Evolutionary conservation across 163 green algal genomes (phyloP), one percentile per base, ranked within the genome.

Genomic region (Trebouxiophyceae sp.): DNA sequence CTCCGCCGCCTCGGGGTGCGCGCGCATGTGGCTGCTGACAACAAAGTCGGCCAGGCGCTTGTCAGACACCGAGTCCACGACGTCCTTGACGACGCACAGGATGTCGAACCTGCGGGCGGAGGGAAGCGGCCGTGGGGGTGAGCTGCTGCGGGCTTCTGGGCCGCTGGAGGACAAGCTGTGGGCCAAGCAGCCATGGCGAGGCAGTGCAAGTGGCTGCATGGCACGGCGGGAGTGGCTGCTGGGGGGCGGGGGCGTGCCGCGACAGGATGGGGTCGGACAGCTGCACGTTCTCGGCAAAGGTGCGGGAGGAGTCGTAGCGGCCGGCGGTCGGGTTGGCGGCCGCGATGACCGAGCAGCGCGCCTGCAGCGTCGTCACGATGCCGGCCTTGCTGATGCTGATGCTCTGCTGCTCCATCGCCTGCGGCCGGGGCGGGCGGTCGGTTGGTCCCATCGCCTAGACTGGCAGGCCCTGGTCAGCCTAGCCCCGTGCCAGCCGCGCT

Each of bases 341-440:
- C n/a, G 94, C 94, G 24, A 99, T 95, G 33, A 99, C 94, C 2
- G 86, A 87, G 83, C 94, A 99, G 64, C 93, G 84, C 27, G 93
- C 94, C 71, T 97, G 90, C 70, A 99, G 86, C 54, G 82, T 75
- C 27, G 93, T 98, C 2, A 98, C 91, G 64, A 99, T 99, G 77
- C 93, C 93, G 6, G 93, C 93, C 78, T 99, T 99, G 74, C 77
- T 91, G 78, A 99, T 96, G 75, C 81, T 93, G 80, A 99, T 99
- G 81, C 71, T 91, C 84, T 99, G 93, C 86, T 99, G 93, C 84
- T 99, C 93, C 93, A 99, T 99, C 32, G 93, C 93, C 82, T 96
- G 65, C 50, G 65, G 5, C n/a, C n/a, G n/a, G n/a, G n/a, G n/a
- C n/a, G n/a, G n/a, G n/a, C n/a, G n/a, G n/a, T n/a, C n/a, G n/a